Base-by-base conservation (phyloP, 345 rosid genomes). In the Erucastrum elatum region DNA sequence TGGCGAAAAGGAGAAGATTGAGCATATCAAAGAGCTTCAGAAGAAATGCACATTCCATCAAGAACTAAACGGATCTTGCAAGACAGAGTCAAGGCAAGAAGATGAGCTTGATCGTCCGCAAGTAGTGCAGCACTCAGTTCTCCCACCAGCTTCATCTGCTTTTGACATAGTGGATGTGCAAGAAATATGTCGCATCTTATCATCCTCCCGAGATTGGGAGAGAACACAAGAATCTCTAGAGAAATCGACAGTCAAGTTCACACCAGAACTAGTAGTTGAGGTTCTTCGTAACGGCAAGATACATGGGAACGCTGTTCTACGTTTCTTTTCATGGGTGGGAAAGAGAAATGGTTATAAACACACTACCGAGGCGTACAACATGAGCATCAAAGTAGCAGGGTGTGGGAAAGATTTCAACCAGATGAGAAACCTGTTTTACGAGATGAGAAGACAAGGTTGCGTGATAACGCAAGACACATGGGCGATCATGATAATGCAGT, bases 401-500 rank as follows among this genome's bases (percentile, higher is more conserved):
- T 68, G 83, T 25, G 91, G 92, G 35, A 91, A 94, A 75, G 93
- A 90, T 87, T 94, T 94, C 78, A 88, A 74, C 77, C 87, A 83
- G 87, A 89, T 91, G 98, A 88, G 96, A 77, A 80, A 68, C 78
- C 89, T 90, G 59, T 94, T 90, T 72, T 81, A 83, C 78, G 96
- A 89, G 72, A 90, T 89, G 98, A 91, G 83, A 83, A 88, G 98
- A 83, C 88, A 85, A 16, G 84, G 85, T 21, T 86, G 79, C 84
- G 30, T 49, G 56, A 75, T 87, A 82, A 85, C 94, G 77, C 84
- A 90, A 33, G 88, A 89, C 73, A 87, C 97, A 59, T 91, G 97
- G 97, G 81, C 89, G 66, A 91, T 94, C 85, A 87, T 94, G 91
- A 88, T 90, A 81, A 86, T 94, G 93, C 90, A 87, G 77, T 91